These are phyloP conservation scores for Fragaria vesca DNA, from an alignment of 306 rosid species.

Conservation along the genomic window DNA sequence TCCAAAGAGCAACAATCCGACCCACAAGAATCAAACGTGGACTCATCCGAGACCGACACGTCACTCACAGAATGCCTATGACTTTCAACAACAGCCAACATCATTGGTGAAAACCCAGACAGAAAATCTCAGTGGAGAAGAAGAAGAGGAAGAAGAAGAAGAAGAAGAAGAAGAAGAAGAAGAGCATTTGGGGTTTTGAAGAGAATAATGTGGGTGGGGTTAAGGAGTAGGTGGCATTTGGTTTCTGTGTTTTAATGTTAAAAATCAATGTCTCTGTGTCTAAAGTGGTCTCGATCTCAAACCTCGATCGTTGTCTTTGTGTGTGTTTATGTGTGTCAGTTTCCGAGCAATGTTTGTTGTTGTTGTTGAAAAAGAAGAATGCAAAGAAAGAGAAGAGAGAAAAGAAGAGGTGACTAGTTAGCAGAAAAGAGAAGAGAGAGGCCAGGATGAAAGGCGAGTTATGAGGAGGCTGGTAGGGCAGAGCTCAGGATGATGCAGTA, in stretches of 20 bases:
- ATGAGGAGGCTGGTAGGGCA: constrained; percentile 12
- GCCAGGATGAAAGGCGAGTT: neutral
- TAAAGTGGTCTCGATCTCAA: neutral
- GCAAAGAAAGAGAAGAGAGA: neutral
- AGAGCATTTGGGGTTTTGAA: neutral
- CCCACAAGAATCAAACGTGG: constrained; percentile 17
- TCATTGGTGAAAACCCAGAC: neutral
- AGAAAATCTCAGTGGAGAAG: constrained; percentile 5
- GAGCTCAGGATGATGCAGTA: neutral
- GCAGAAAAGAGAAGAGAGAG: neutral
- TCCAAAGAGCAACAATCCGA: constrained; percentile 19
- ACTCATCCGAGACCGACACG: constrained; percentile 20
- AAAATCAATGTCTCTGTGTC: constrained; percentile 11
- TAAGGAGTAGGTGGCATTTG: constrained; percentile 15
- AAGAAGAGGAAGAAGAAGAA: neutral
- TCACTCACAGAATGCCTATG: constrained; percentile 16
- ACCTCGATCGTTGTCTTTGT: neutral
- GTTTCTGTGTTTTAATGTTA: constrained; percentile 4
- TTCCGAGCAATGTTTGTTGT: constrained; percentile 9
- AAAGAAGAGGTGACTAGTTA: neutral
- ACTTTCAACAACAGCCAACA: constrained; percentile 20
- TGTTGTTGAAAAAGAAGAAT: constrained; percentile 12
- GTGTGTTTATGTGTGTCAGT: constrained; percentile 6
- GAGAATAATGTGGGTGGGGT: constrained; percentile 13
- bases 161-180: neutral